Conservation (phyloP, 106 monocot species). For the Dioscorea zingiberensis region DNA sequence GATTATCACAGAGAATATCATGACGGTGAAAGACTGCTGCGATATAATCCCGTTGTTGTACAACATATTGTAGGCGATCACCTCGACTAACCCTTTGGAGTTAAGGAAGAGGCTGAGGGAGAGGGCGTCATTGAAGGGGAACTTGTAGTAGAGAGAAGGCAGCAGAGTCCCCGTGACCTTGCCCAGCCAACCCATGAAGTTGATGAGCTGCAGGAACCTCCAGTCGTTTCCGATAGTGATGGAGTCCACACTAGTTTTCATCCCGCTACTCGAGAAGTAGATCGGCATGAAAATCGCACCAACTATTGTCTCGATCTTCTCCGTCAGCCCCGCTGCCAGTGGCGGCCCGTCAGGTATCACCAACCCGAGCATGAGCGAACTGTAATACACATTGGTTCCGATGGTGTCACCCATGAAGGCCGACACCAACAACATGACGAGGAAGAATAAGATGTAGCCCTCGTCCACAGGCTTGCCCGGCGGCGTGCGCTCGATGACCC, state of each 20-base stretch:
- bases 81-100: slow-evolving; percentile 44
- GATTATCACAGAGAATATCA: slow-evolving; percentile 14
- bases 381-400: slow-evolving; percentile 17
- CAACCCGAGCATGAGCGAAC: slow-evolving; percentile 24
- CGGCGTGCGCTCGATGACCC: slow-evolving; percentile 33
- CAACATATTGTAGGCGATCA: slow-evolving; percentile 31
- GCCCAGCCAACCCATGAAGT: slow-evolving; percentile 9
- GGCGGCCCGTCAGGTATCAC: slow-evolving; percentile 40
- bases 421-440: slow-evolving; percentile 15
- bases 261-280: slow-evolving; percentile 20
- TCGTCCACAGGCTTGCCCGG: slow-evolving; percentile 34
- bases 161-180: slow-evolving; percentile 31
- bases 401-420: slow-evolving; percentile 19
- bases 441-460: slow-evolving; percentile 22
- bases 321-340: slow-evolving; percentile 19
- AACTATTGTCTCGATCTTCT: slow-evolving; percentile 33
- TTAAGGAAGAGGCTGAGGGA: slow-evolving; percentile 43
- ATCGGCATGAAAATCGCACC: slow-evolving; percentile 27
- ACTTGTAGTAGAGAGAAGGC: slow-evolving; percentile 27
- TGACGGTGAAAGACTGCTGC: slow-evolving; percentile 16
- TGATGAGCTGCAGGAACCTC: slow-evolving; percentile 8
- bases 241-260: slow-evolving; percentile 6
- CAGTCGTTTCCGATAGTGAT: not conserved
- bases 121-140: slow-evolving; percentile 30
- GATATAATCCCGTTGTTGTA: slow-evolving; percentile 14